Evolutionary conservation across 139 green algal genomes (phyloP), one percentile per base, ranked within the genome.

Genomic region (Penium margaritaceum): DNA sequence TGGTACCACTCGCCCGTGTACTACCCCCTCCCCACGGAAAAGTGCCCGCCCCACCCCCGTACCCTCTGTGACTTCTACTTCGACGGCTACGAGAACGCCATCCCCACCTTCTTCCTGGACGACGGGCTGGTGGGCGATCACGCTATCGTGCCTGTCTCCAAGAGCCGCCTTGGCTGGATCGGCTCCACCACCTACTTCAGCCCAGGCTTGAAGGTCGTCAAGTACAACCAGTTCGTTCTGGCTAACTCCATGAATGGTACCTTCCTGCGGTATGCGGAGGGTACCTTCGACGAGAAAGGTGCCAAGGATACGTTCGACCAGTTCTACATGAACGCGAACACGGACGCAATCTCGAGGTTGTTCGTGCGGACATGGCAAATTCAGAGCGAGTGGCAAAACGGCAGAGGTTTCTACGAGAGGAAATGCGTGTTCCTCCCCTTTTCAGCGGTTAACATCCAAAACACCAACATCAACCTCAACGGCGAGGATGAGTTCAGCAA

Each of bases 41-140:
- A n/a, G n/a, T 64, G 55, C 19, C 55, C 55, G 7, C 24, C 55
- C 30, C 29, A 35, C 21, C 55, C 55, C 2, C 21, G 27, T 19
- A 32, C 55, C 29, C 30, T 37, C 29, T 64, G 55, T 32, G 55
- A 64, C 2, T 64, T 64, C 15, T 64, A 64, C 55, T 64, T 64
- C 55, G 55, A 64, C 27, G 55, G 55, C 55, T 64, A 37, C 27
- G 27, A 64, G 55, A 64, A 64, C 30, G 24, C 27, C 7, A 32
- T 64, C 24, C 55, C 55, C 24, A 37, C 55, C 24, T 64, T 64
- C 7, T 29, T 38, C 55, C 24, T 64, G 15, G 21, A 64, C 9
- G 55, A 64, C 29, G 55, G 30, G 15, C 21, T 38, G 1, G 36
- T 38, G 55, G 55, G 55, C 2, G 55, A 64, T 36, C 55, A 64